Evolutionary conservation across 495 filamentous ascomycete species (phyloP).

Genomic region (Talaromyces proteolyticus): DNA sequence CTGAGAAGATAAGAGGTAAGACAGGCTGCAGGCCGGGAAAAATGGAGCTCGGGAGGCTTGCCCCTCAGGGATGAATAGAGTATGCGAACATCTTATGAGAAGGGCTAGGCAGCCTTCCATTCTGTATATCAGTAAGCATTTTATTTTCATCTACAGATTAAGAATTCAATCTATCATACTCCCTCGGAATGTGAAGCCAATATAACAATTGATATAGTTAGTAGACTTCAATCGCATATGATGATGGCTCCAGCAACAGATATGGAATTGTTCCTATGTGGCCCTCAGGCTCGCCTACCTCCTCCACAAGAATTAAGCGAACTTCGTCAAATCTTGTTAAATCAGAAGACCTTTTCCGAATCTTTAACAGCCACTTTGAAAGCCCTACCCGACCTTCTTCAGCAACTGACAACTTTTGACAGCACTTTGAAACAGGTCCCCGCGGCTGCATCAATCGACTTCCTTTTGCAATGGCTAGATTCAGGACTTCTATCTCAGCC

Average conservation of each 20-base stretch:
- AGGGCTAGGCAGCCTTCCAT: not conserved
- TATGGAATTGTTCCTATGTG: constrained; percentile 1
- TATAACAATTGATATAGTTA: too few species aligned
- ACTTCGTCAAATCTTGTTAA: not conserved
- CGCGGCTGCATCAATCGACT: not conserved
- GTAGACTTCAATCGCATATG: too few species aligned
- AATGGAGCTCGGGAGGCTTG: too few species aligned
- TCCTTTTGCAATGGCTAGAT: not conserved
- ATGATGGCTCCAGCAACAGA: not conserved
- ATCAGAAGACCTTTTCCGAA: not conserved
- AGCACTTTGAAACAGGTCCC: not conserved
- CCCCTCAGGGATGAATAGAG: too few species aligned
- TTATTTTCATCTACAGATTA: not conserved
- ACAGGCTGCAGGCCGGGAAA: too few species aligned
- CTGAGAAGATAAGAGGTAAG: too few species aligned
- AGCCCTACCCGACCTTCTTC: not conserved
- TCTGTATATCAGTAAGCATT: not conserved
- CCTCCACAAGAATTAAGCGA: not conserved
- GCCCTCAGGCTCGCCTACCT: not conserved
- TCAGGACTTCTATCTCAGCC: not conserved
- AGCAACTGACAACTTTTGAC: not conserved
- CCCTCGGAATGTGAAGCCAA: not conserved
- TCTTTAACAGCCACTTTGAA: not conserved
- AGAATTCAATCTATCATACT: not conserved
- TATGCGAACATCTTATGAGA: not conserved